Base-by-base conservation (phyloP, 2,329 filamentous ascomycete genomes). In the Arthrobotrys sphaeroides region DNA sequence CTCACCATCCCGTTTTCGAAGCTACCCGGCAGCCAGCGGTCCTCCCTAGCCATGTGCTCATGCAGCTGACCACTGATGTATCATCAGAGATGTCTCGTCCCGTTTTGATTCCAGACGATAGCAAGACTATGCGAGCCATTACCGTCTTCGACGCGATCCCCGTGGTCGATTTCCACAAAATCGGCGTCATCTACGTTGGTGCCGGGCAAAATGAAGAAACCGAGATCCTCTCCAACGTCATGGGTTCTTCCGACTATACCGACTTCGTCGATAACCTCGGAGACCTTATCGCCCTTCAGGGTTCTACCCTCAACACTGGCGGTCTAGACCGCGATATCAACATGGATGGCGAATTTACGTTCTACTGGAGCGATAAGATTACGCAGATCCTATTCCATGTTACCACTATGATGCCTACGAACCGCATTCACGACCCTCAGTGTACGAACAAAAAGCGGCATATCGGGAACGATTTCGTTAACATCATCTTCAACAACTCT, bases 401-500 rank as follows among this genome's bases (percentile, higher is more conserved):
- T 65, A 93, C 92, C 3, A 99, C 94, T 2, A 93, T 98, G 86
- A 99, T 99, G 95, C 95, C 95, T 0, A 97, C 93, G 7, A 88
- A 96, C 80, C 84, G 90, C 12, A 89, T 93, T 64, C 86, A 88
- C 28, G 93, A 97, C 79, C 88, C 90, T 7, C 87, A 88, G 77
- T 93, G 90, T 80, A 89, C 90, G 77, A 87, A 89, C 82, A 99
- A 99, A 85, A 99, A 99, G 83, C 87, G 90, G 1, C 96, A 98
- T 81, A 95, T 98, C 75, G 95, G 95, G 70, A 99, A 99, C 81
- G 95, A 98, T 82, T 96, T 92, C 82, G 95, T 99, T 81, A 98
- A 97, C 81, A 96, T 99, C 79, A 90, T 99, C 70, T 99, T 96
- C 86, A 99, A 99, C 82, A 93, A 96, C 80, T 97, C 94, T 1